Evolutionary conservation across 768 basidiomycete genomes (phyloP).

Genomic region (Russula sp.): DNA sequence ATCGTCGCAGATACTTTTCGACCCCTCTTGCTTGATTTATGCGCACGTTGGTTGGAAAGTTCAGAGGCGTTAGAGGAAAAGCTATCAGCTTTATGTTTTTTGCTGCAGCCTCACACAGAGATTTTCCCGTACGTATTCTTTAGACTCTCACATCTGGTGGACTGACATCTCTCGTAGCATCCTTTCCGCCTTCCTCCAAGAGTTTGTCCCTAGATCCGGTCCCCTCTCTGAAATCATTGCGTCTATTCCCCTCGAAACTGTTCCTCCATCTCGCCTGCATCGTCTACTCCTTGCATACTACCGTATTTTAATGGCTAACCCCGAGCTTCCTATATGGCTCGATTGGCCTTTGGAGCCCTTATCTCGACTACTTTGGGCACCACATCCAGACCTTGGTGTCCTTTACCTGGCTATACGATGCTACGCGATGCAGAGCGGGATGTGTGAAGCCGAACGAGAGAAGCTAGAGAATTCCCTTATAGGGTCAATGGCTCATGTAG

Average conservation of each 20-base stretch:
- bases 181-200: conserved; percentile 49
- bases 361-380: conserved; percentile 44
- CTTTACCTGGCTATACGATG: conserved; percentile 72
- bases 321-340: conserved; percentile 58
- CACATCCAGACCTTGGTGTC: conserved; percentile 62
- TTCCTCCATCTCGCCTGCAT: conserved; percentile 55
- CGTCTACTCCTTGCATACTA: conserved; percentile 74
- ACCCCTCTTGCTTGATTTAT: conserved; percentile 76
- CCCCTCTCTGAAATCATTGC: conserved; percentile 48
- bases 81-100: conserved; percentile 56
- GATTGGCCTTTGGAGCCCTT: conserved; percentile 55
- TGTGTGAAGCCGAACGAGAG: conserved; percentile 73
- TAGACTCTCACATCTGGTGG: conserved; percentile 24
- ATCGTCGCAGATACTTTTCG: conserved; percentile 63
- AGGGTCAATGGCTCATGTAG: conserved; percentile 55
- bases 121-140: conserved; percentile 58
- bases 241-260: conserved; percentile 33
- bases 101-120: conserved; percentile 69
- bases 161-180: conserved; percentile 44
- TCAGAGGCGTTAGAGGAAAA: conserved; percentile 48
- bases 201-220: conserved; percentile 46
- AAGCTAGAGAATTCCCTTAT: conserved; percentile 60
- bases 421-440: conserved; percentile 70
- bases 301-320: conserved; percentile 73
- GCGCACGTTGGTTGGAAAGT: conserved; percentile 75